These are phyloP conservation scores for Penicillium decumbens DNA, from an alignment of 2,329 filamentous ascomycete species.

Conservation along the genomic window DNA sequence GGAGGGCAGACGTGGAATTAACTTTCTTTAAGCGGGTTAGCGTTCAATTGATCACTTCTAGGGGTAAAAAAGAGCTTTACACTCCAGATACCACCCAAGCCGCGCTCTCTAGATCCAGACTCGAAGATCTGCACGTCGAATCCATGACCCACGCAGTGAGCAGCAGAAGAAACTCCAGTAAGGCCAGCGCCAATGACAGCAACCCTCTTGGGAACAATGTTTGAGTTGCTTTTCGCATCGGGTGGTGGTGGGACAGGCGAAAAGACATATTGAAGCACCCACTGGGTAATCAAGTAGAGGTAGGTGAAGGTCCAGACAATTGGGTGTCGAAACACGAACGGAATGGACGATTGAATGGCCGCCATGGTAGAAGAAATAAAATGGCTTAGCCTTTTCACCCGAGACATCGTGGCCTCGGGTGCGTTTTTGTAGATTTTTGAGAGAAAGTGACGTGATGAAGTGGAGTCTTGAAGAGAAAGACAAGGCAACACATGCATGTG, in stretches of 20 bases:
- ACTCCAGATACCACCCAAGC: constrained; percentile 75
- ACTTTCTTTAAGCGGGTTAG: constrained; percentile 53
- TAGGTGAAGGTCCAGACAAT: constrained; percentile 30
- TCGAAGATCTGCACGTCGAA: constrained; percentile 80
- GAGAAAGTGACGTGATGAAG: too few species aligned
- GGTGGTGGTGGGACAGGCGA: constrained; percentile 65
- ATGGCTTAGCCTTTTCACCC: neutral
- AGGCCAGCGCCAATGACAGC: constrained; percentile 68
- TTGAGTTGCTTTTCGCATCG: constrained; percentile 49
- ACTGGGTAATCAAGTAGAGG: constrained; percentile 30
- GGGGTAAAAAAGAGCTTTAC: constrained; percentile 41
- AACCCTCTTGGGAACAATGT: constrained; percentile 49
- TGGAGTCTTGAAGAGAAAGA: too few species aligned
- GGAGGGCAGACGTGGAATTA: constrained; percentile 75
- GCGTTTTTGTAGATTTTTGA: neutral
- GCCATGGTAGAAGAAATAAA: constrained; percentile 10
- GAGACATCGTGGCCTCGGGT: neutral
- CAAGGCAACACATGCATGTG: too few species aligned
- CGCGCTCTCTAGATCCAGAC: constrained; percentile 57
- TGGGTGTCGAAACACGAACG: constrained; percentile 26
- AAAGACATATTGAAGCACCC: constrained; percentile 48
- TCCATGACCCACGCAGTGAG: constrained; percentile 79
- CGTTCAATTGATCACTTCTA: neutral
- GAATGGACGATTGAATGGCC: constrained; percentile 15
- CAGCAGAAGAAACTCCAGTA: constrained; percentile 71